Base-by-base conservation (phyloP, 225 moss, liverwort and hornwort species). In the Physcomitrium patens region DNA sequence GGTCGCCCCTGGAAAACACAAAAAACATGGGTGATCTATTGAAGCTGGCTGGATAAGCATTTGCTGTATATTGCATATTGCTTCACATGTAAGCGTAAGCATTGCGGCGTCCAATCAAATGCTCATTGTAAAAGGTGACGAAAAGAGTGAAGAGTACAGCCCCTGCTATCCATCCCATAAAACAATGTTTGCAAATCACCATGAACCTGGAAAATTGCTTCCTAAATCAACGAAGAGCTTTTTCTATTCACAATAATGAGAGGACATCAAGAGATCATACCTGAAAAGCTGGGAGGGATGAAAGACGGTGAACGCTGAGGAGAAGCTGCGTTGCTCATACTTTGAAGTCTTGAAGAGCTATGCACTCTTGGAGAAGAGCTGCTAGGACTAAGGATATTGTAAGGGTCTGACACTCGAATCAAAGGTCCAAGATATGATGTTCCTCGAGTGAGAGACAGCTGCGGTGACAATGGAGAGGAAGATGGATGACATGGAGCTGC, bases 401-500 rank as follows among this genome's bases (percentile, higher is more conserved):
- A 89, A 64, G 91, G 87, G 56, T 92, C 91, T 1, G 91, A 92
- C n/a, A 87, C 87, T 27, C 86, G 79, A 16, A 92, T 86, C 69
- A 87, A 82, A 20, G 91, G 87, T 43, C 91, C 91, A 51, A 92
- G 74, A 56, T 83, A 84, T 8, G 91, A 70, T 44, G 91, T 79
- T 42, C 85, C 81, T 65, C 87, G 81, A 23, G 71, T 57, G 73
- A 87, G 76, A 31, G 84, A 83, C 75, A 91, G 69, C 76, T 89
- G 91, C 27, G 91, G 91, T 3, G 91, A 89, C 20, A 87, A 68
- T 9, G 91, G 87, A 52, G 91, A 89, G n/a, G 91, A 91, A 10
- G 89, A 84, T 8, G 84, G 77, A 50, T 87, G 81, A 13, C 83
- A 91, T 7, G 87, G 85, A 15, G 89, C 81, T 22, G 80, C 76